Base-by-base conservation (phyloP, 2,329 filamentous ascomycete species). In the Westerdykella sp. region DNA sequence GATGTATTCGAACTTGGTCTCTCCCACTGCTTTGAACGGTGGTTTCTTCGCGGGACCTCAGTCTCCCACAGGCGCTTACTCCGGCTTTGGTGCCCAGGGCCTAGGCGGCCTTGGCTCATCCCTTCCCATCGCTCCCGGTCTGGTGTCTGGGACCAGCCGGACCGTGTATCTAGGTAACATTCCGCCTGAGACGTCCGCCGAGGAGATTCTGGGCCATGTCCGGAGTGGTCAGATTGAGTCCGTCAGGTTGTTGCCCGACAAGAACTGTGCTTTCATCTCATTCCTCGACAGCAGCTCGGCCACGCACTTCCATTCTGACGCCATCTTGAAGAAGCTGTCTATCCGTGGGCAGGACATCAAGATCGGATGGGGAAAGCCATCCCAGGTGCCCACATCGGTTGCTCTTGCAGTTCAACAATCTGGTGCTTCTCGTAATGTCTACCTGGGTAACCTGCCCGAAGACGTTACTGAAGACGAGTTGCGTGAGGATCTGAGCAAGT, bases 251-350 rank as follows among this genome's bases (percentile, higher is more conserved):
- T 77, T 98, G 43, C 88, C 91, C 18, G 93, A 98, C 72, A 98
- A 97, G 87, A 98, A 97, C 77, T 98, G 93, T 65, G 93, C 93
- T 45, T 98, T 98, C 76, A 97, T 98, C 66, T 98, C 93, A 6
- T 98, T 98, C 75, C 77, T 98, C 53, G 93, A 98, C 63, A 89
- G 90, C 59, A 95, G 90, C 73, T 96, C 93, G 23, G 93, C 93
- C 44, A 97, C 91, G 16, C 93, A 98, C 68, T 98, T 98, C 73
- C 93, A 98, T 75, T 98, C 93, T 15, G 93, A 98, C 76, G 93
- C 93, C 56, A 98, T 98, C 71, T 80, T 98, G 79, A 98, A 98
- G 78, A 98, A 97, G 78, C 81, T 98, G 65, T 90, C 90, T 59
- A 95, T 98, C 74, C 90, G 95, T 71, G 91, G 91, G 21, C 93